Conservation (phyloP, 208 protist genomes). For the Tritrichomonas musculus region DNA sequence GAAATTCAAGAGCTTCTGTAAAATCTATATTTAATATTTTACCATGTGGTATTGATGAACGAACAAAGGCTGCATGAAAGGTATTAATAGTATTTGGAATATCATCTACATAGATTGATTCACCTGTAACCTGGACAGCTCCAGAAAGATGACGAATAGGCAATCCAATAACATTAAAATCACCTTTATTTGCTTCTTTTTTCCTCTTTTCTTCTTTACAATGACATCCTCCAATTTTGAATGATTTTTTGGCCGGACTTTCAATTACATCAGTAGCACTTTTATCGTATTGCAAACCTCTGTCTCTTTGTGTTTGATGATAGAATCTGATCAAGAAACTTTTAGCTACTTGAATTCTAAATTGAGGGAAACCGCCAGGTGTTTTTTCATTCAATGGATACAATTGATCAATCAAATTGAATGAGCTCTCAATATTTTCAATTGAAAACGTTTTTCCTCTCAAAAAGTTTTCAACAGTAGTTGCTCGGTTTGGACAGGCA, state of each 20-base stretch:
- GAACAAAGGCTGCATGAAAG: not conserved
- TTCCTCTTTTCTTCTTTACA: too few relatives aligned
- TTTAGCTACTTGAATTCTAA: constrained; percentile 53
- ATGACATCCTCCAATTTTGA: too few relatives aligned
- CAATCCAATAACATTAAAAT: not conserved
- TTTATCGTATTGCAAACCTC: not conserved
- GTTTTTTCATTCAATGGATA: constrained; percentile 35
- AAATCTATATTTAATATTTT: not conserved
- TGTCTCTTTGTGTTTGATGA: not conserved
- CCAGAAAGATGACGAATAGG: not conserved
- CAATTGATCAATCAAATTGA: constrained; percentile 32
- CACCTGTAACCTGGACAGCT: not conserved
- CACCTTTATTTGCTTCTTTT: too few relatives aligned
- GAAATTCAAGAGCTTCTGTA: not conserved
- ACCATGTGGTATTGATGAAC: not conserved
- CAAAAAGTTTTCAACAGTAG: constrained; percentile 46
- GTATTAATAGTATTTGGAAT: not conserved
- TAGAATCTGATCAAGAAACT: constrained; percentile 75
- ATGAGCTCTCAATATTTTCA: constrained; percentile 5
- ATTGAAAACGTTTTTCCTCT: constrained; percentile 43
- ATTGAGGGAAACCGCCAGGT: constrained; percentile 63
- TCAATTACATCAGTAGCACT: not conserved
- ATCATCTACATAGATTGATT: not conserved
- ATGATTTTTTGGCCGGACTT: not conserved
- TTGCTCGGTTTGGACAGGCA: constrained; percentile 27